Evolutionary conservation across 371 early-diverging fungal species (phyloP), one percentile per base, ranked within the genome.

Genomic region (Lichtheimia ornata): DNA sequence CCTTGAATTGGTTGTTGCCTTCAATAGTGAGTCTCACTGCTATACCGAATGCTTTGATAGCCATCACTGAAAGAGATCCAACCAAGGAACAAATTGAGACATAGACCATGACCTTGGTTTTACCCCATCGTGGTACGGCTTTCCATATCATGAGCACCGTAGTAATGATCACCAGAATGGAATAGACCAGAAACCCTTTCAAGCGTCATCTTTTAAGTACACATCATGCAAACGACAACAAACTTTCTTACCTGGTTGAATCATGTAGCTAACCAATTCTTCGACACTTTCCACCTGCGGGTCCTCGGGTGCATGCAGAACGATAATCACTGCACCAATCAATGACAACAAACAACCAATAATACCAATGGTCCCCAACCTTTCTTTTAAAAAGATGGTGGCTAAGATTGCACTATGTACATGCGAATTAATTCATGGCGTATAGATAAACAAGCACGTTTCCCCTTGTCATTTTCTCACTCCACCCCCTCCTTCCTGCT

Each of bases 331-430:
- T 17, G 93, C 89, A 27, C 95, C 96, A 71, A 95, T 79, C 44
- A 95, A 72, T 62, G 93, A 94, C 35, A 96, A 77, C 9, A 88
- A 86, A 73, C 94, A 93, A 17, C 96, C 96, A n/a, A 93, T 83
- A 52, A 87, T 87, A 60, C 97, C 97, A 20, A 88, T 85, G 3
- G 73, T 62, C 13, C 88, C 89, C 51, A 96, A 80, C 30, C 77
- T 73, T 66, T 96, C 97, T 49, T 92, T 88, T 50, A 96, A 74
- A 58, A 67, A 68, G 27, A 64, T 56, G 17, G 72, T 63, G 11
- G 72, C 73, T 43, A 73, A 52, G 40, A 72, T 62, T 11, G 72
- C 71, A 17, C 72, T 72, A 59, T 15, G 20, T 22, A 45, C 22
- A 40, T 9, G 25, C 18, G 59, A 59, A 52, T 59, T 42, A 59